These are phyloP conservation scores for Pichiaceae sp. DNA, from an alignment of 1,139 yeast species.

Conservation along the genomic window DNA sequence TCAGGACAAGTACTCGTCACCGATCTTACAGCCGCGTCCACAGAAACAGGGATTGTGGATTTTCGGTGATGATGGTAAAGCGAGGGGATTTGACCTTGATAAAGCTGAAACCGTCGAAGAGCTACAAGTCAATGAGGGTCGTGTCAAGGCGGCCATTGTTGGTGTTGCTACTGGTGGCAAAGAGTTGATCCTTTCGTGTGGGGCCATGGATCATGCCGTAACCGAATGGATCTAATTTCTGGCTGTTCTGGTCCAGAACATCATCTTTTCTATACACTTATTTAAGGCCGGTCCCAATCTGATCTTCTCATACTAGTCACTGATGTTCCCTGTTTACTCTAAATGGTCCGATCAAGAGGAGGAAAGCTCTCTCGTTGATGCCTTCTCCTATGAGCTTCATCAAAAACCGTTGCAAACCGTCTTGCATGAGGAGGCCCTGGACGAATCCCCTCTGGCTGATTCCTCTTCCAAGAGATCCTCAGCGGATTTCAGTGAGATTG, in stretches of 20 bases:
- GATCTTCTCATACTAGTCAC: not conserved
- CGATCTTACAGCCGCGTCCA: constrained; percentile 32
- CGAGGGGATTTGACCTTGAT: constrained; percentile 48
- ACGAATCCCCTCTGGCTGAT: not conserved
- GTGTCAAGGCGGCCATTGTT: constrained; percentile 40
- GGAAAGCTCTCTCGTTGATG: not conserved
- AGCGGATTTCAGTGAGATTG: not conserved
- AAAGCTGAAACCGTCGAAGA: constrained; percentile 27
- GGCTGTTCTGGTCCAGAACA: not conserved
- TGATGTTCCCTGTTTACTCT: not conserved
- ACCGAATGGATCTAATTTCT: constrained; percentile 10
- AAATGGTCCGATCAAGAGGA: not conserved
- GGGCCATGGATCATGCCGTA: constrained; percentile 37
- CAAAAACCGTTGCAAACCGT: not conserved
- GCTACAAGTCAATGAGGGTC: constrained; percentile 28
- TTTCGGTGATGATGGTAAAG: constrained; percentile 60
- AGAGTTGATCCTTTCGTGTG: constrained; percentile 37
- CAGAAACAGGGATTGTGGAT: constrained; percentile 50
- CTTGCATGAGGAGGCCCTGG: not conserved
- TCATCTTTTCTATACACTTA: not conserved
- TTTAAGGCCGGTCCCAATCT: not conserved
- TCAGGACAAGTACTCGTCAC: constrained; percentile 62
- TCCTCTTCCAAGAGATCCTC: not conserved
- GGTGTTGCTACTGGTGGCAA: constrained; percentile 19
- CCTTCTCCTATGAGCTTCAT: not conserved